These are phyloP conservation scores for Colletotrichum agaves DNA, from an alignment of 2,329 filamentous ascomycete genomes.

Conservation along the genomic window DNA sequence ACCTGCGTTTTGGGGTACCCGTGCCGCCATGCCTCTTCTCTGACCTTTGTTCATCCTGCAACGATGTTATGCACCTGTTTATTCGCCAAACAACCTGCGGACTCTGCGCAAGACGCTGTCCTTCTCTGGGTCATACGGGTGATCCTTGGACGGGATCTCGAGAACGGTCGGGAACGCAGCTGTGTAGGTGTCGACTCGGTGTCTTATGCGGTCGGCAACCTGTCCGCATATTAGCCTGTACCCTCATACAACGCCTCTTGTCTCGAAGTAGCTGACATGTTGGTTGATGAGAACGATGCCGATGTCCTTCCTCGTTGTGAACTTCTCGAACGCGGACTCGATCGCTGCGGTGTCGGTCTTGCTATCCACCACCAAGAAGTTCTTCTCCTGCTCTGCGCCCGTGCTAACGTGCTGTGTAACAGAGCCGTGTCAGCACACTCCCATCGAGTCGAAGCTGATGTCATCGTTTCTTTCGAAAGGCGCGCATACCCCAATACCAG, in stretches of 20 bases:
- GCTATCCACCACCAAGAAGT: slow-evolving; percentile 94
- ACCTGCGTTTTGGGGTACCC: neutral
- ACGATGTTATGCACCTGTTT: slow-evolving; percentile 42
- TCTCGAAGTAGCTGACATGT: slow-evolving; percentile 72
- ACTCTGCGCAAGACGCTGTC: slow-evolving; percentile 96
- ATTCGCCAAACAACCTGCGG: slow-evolving; percentile 74
- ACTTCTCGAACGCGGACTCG: slow-evolving; percentile 88
- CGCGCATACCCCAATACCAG: slow-evolving; percentile 84
- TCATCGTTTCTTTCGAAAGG: slow-evolving; percentile 2
- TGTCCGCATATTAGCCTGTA: slow-evolving; percentile 53
- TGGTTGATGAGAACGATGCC: slow-evolving; percentile 98
- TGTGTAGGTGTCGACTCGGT: slow-evolving; percentile 89
- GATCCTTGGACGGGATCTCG: slow-evolving; percentile 98
- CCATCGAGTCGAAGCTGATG: neutral
- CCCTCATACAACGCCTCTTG: neutral
- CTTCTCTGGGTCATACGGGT: slow-evolving; percentile 98
- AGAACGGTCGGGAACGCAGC: slow-evolving; percentile 96
- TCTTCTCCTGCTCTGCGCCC: slow-evolving; percentile 90
- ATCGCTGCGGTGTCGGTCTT: slow-evolving; percentile 93
- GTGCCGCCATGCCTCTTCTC: neutral
- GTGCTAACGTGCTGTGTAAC: slow-evolving; percentile 82
- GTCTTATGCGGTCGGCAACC: slow-evolving; percentile 94
- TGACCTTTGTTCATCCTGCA: neutral
- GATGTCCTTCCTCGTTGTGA: slow-evolving; percentile 94
- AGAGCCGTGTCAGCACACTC: neutral